Base-by-base conservation (phyloP, 441 rosid species). In the Adansonia rubrostipa region DNA sequence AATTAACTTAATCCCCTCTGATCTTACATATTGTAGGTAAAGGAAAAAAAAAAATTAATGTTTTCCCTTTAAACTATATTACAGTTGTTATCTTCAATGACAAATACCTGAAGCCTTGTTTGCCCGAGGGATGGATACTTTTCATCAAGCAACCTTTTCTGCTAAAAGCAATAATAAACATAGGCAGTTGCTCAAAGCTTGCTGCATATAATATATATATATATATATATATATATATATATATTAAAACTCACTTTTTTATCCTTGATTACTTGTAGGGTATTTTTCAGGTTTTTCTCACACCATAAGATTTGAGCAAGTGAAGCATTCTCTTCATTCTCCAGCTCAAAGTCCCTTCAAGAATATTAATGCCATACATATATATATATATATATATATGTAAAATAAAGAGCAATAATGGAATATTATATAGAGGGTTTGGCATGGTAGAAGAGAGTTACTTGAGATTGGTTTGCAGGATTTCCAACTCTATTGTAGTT, bases 311-410 rank as follows among this genome's bases (percentile, higher is more conserved):
- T 51, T 44, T 78, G 71, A 80, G 78, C 33, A 36, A 77, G 67
- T 53, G 80, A 28, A 68, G 71, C 74, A 20, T 62, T 57, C 9
- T 53, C 60, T 33, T 24, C 71, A 1, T 61, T 51, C 2, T 73
- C 54, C 48, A 61, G 62, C 80, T 75, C 83, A 73, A 44, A 82
- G 17, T 62, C 75, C 71, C 87, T 85, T 40, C 42, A 63, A 19
- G 36, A 33, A 63, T 2, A 17, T 28, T 2, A 48, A 17, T 19
- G 17, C 7, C 2, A 56, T 47, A 51, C 2, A 28, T 24, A 61
- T 61, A 24, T 22, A 61, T 28, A 28, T 10, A 28, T 28, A 28
- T 28, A 28, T 28, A 3, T 28, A 28, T 28, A 28, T 28, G 2
- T 28, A 28, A 28, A 22, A 11, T 9, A 17, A 66, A 8, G 20